Evolutionary conservation across 352 stramenopile species (phyloP).

Genomic region (Globisporangium sylvaticum): DNA sequence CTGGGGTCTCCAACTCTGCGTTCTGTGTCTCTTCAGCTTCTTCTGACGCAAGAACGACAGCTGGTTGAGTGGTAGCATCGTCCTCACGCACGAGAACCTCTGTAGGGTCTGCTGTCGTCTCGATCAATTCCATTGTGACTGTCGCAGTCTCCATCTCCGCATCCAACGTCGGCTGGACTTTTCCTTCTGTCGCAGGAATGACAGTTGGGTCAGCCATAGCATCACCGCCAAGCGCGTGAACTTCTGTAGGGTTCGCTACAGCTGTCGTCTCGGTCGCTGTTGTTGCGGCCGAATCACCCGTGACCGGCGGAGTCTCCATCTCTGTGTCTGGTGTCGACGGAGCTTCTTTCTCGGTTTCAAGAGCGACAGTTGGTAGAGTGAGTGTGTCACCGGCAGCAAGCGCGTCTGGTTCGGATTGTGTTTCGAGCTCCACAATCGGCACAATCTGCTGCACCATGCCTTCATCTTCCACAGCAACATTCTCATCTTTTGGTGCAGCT

Average conservation of each 20-base stretch:
- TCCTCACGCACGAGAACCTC: neutral
- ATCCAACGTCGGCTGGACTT: neutral
- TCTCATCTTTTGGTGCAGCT: neutral
- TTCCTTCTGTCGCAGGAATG: neutral
- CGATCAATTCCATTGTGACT: neutral
- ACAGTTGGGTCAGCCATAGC: neutral
- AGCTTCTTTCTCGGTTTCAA: neutral
- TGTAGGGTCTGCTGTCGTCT: neutral
- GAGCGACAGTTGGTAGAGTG: neutral
- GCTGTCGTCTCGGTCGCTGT: neutral
- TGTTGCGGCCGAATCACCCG: neutral
- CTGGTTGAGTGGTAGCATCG: neutral
- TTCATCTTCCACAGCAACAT: neutral
- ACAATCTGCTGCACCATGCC: neutral
- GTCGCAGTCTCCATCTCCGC: neutral
- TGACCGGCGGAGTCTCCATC: neutral
- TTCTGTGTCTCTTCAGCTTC: neutral
- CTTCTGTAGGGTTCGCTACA: neutral
- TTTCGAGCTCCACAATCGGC: neutral
- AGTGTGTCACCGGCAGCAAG: neutral
- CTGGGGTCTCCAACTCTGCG: neutral
- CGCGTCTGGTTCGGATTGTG: neutral
- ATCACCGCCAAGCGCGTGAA: neutral
- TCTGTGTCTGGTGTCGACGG: neutral
- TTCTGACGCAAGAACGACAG: neutral